Evolutionary conservation across 495 filamentous ascomycete species (phyloP).

Genomic region (Physcia stellaris): DNA sequence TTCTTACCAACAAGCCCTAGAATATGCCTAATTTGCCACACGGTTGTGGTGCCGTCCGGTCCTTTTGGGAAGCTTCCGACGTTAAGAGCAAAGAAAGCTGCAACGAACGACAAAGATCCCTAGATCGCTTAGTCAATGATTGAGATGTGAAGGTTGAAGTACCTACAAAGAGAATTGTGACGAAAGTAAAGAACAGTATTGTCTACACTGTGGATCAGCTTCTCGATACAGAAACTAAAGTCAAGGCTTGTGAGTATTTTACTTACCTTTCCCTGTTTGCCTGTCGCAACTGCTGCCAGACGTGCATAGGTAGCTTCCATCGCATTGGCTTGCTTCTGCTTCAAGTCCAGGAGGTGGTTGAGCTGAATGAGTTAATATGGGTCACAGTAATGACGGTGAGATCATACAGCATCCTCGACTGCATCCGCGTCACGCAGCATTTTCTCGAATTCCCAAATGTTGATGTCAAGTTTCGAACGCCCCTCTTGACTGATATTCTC

Average conservation of each 20-base stretch:
- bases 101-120: constrained; percentile 26
- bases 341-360: constrained; percentile 45
- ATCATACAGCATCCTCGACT: constrained; percentile 36
- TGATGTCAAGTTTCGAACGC: constrained; percentile 43
- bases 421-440: constrained; percentile 56
- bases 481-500: constrained; percentile 46
- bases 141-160: too few species aligned
- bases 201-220: too few species aligned
- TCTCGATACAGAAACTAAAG: too few species aligned
- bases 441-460: constrained; percentile 48
- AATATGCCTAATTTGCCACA: too few species aligned
- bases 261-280: too few species aligned
- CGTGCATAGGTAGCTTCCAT: constrained; percentile 56
- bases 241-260: too few species aligned
- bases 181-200: constrained; percentile 26
- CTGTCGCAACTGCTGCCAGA: constrained; percentile 50
- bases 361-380: constrained; percentile 20
- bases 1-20: too few species aligned
- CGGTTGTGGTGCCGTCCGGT: constrained; percentile 15
- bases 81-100: constrained; percentile 53
- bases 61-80: constrained; percentile 40
- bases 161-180: constrained; percentile 35
- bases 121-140: too few species aligned
- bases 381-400: neutral
- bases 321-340: constrained; percentile 58